Base-by-base conservation (phyloP, 352 stramenopile genomes). In the Pythium guiyangense region DNA sequence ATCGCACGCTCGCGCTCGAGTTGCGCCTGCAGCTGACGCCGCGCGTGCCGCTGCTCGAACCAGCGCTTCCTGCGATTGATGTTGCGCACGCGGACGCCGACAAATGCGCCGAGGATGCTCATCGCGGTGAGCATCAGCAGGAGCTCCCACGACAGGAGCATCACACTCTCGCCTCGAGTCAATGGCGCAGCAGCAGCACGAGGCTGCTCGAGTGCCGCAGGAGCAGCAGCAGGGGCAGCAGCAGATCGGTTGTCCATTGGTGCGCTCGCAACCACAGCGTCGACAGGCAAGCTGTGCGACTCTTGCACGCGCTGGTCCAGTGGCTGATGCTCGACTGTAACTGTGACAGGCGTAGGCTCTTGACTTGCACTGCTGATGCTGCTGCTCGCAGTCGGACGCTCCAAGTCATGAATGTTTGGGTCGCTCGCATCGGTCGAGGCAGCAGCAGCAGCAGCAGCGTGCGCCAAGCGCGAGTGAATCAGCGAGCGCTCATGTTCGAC, bases 401-500 rank as follows among this genome's bases (percentile, higher is more conserved):
- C 25, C 4, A 15, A 2, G 6, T 52, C 49, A 1, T 42, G 49
- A 2, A 63, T 31, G 15, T 59, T 61, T 3, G 52, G 40, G 31
- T 61, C 58, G 29, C 60, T 60, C 2, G 57, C 44, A 39, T 67
- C 57, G 37, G 71, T 47, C 34, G 67, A 1, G 22, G 22, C 22
- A 22, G 22, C n/a, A n/a, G n/a, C n/a, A n/a, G n/a, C n/a, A n/a
- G n/a, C 63, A 40, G 74, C 69, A 6, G 56, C 20, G 17, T 44
- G 56, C 57, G 74, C 60, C 18, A 86, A 37, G 0, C 69, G 66
- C 29, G 65, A 49, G 22, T 76, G 75, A 46, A 88, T 78, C n/a
- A 70, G 69, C 40, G 73, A 53, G 9, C 71, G 76, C 54, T 90
- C 77, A 35, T 84, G 70, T 49, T 74, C 67, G 9, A 86, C 70